phyloP scores from a whole-genome alignment of 305 asterid genomes.

The Nicotiana rustica region DNA sequence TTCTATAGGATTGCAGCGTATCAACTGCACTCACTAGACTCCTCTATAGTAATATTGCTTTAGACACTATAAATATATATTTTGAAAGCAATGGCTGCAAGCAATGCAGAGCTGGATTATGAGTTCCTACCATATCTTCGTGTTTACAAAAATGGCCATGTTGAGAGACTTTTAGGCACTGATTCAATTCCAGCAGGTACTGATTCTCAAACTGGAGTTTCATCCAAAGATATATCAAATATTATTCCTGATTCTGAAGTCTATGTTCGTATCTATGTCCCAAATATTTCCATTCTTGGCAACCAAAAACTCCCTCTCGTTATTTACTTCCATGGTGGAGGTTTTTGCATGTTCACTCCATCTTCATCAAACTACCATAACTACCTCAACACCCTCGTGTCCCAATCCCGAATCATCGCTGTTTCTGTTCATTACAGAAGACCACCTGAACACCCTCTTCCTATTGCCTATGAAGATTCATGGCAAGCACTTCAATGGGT shows the following conservation, averaged over 20 bases:
- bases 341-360: slow-evolving; percentile 47
- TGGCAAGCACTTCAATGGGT: slow-evolving; percentile 63
- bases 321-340: slow-evolving; percentile 70
- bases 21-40: background rate
- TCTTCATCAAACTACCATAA: slow-evolving; percentile 49
- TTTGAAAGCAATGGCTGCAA: slow-evolving; percentile 32
- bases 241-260: slow-evolving; percentile 50
- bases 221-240: slow-evolving; percentile 52
- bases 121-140: slow-evolving; percentile 54
- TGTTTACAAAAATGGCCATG: slow-evolving; percentile 56
- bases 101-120: slow-evolving; percentile 42
- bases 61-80: background rate
- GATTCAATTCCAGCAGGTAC: slow-evolving; percentile 50
- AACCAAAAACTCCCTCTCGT: slow-evolving; percentile 52
- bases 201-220: slow-evolving; percentile 53
- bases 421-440: slow-evolving; percentile 58
- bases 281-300: slow-evolving; percentile 30
- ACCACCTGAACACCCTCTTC: slow-evolving; percentile 64
- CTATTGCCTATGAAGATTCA: slow-evolving; percentile 56
- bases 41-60: background rate
- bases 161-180: slow-evolving; percentile 50
- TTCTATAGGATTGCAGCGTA: no score
- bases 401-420: slow-evolving; percentile 47
- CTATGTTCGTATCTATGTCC: slow-evolving; percentile 55
- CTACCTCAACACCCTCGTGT: slow-evolving; percentile 53